Base-by-base conservation (phyloP, 441 rosid genomes). In the Erodium moschatum region DNA sequence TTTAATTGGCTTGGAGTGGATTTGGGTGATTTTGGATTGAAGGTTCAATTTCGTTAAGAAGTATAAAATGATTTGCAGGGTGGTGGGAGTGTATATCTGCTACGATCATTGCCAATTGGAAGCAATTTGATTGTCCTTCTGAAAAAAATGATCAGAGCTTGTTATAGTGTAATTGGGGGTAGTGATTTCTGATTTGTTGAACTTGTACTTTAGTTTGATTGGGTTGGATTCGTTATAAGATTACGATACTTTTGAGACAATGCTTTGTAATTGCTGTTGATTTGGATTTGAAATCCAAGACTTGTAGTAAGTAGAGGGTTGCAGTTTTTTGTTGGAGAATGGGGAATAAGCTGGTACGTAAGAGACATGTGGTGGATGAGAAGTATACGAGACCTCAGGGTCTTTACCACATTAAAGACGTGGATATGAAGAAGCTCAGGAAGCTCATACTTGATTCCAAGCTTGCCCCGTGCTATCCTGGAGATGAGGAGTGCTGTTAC, bases 391-490 rank as follows among this genome's bases (percentile, higher is more conserved):
- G 78, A 73, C 98, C 99, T 1, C 99, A 92, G 77, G 99, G 99
- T 16, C 74, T 95, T 66, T 88, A 92, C 80, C 79, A 75, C 69
- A 88, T 85, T 74, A 92, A 85, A 78, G 98, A 95, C 81, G 97
- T 95, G 33, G 99, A 95, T 71, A 69, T 83, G 75, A 95, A 95
- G 86, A 95, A 90, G 93, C 90, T 95, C 13, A 85, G 87, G 72
- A 95, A 90, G 84, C 91, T 95, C 21, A 95, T 92, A 70, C 88
- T 92, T 1, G 99, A 92, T 60, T 90, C 95, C 56, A 95, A 92
- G 87, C 96, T 95, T 56, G 93, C 99, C 69, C 98, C 99, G 6
- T 92, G 99, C 81, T 95, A 85, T 78, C 97, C 98, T 0, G 99
- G 99, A 5, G 92, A 84, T 2, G 98, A 95, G 56, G 99, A 95